Evolutionary conservation across 495 filamentous ascomycete species (phyloP), one percentile per base, ranked within the genome.

Genomic region (Lichenothelia convexa): DNA sequence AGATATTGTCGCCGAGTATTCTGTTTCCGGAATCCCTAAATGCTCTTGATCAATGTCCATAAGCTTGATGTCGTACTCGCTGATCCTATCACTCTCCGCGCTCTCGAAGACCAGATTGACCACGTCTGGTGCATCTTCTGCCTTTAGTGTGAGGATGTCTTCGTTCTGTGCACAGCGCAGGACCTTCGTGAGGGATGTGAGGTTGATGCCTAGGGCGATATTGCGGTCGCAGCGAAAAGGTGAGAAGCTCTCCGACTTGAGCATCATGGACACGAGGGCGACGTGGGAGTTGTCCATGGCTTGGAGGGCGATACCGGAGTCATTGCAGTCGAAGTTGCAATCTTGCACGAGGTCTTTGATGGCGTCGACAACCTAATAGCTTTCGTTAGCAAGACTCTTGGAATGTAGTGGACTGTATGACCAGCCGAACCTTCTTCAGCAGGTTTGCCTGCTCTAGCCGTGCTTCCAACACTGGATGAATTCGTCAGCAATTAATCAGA

Each of bases 1-100:
- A 39, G 65, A 67, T 38, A 95, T 77, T 19, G 78, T 86, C 24
- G 91, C 87, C 27, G 82, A 78, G 51, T 99, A 99, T 47, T 95
- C 89, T 9, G 91, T 99, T 45, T 95, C 91, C 19, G 89, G 89
- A 53, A 99, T 99, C 30, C 89, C 89, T 62, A 99, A 59, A 58
- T 99, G 89, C 65, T 99, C 89, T 61, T 99, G 89, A 61, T 99
- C 89, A 56, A 99, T 94, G 58, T 99, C 89, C 91, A 99, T 99
- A 44, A 99, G 70, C 73, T 99, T 99, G 63, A 99, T 78, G 60
- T 99, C 89, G 58, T 95, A 99, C 61, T 95, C 89, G 65, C 80
- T 89, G 42, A 95, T 70, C 34, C 89, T 65, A 57, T 99, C 89
- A 45, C 71, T 82, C 56, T 80, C 80, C 41, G 72, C 65, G 61